Evolutionary conservation across 2,329 filamentous ascomycete species (phyloP).

Genomic region (Arthrocladium fulminans): DNA sequence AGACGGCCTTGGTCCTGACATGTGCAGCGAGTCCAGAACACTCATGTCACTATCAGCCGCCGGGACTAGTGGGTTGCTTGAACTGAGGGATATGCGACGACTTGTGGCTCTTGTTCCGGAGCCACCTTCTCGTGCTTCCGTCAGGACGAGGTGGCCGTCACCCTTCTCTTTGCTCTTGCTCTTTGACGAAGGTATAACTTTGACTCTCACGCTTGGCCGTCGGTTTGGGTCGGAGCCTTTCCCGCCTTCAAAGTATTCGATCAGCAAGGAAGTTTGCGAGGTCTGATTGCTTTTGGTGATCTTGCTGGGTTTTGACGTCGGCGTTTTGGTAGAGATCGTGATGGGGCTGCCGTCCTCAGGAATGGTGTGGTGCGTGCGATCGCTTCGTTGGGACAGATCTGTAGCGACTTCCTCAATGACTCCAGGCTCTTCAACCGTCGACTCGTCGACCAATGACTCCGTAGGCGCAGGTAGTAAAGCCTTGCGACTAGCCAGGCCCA

Average conservation of each 20-base stretch:
- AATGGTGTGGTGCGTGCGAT: conserved; percentile 43
- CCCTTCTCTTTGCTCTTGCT: conserved; percentile 39
- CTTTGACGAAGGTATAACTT: conserved; percentile 62
- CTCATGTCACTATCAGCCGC: conserved; percentile 46
- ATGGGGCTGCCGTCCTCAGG: conserved; percentile 61
- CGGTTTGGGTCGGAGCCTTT: conserved; percentile 54
- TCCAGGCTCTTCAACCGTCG: conserved; percentile 36
- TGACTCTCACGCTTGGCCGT: conserved; percentile 71
- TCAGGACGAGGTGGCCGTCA: conserved; percentile 60
- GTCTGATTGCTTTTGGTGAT: conserved; percentile 46
- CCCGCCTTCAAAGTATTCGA: conserved; percentile 86
- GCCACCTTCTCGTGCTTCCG: conserved; percentile 48
- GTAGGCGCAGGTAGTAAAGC: conserved; percentile 42
- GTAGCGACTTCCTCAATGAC: conserved; percentile 41
- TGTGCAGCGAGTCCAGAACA: conserved; percentile 67
- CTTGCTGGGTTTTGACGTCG: conserved; percentile 54
- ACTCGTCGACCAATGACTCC: conserved; percentile 30
- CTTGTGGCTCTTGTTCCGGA: conserved; percentile 62
- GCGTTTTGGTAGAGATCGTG: conserved; percentile 70
- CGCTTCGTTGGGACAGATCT: conserved; percentile 42
- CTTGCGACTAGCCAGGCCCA: conserved; percentile 42
- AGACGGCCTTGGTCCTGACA: conserved; percentile 46
- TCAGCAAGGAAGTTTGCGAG: conserved; percentile 83
- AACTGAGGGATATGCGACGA: conserved; percentile 55
- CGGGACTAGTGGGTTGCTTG: conserved; percentile 19